phyloP scores from a whole-genome alignment of 192 early-diverging fungal genomes.

The Fimicolochytrium jonesii region DNA sequence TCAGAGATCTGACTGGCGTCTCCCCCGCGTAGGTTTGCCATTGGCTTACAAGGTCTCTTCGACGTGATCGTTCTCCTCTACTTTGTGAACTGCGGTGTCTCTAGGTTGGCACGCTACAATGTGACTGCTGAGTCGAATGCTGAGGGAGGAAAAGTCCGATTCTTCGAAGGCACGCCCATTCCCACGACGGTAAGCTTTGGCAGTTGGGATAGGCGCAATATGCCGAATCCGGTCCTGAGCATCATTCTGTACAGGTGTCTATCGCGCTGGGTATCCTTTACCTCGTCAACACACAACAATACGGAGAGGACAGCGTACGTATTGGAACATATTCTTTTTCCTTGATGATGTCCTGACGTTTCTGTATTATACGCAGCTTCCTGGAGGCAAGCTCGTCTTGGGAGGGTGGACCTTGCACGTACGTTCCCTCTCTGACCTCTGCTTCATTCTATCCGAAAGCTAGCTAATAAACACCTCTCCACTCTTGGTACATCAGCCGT shows the following conservation, averaged over 20 bases:
- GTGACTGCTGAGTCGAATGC: constrained; percentile 76
- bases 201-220: neutral
- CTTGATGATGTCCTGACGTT: no score
- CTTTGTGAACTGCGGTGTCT: constrained; percentile 68
- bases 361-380: no score
- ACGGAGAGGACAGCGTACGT: constrained; percentile 32
- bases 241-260: neutral
- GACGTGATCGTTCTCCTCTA: constrained; percentile 73
- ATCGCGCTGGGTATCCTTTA: constrained; percentile 62
- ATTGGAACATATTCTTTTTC: no score
- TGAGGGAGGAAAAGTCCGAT: constrained; percentile 71
- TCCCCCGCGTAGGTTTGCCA: constrained; percentile 52
- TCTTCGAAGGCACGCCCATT: constrained; percentile 91
- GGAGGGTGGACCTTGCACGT: constrained; percentile 67
- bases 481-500: constrained; percentile 35
- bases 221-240: no score
- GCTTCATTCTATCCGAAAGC: no score
- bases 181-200: constrained; percentile 47
- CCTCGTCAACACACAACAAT: constrained; percentile 44
- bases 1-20: neutral
- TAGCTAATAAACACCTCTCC: neutral
- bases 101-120: constrained; percentile 84
- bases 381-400: constrained; percentile 49
- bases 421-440: neutral
- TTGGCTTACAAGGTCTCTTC: constrained; percentile 78